Percentiles rank a stretch among this genome's conserved stretches.
These are phyloP conservation scores for Neoboletus magnificus DNA, from an alignment of 768 basidiomycete species.

Conservation along the genomic window DNA sequence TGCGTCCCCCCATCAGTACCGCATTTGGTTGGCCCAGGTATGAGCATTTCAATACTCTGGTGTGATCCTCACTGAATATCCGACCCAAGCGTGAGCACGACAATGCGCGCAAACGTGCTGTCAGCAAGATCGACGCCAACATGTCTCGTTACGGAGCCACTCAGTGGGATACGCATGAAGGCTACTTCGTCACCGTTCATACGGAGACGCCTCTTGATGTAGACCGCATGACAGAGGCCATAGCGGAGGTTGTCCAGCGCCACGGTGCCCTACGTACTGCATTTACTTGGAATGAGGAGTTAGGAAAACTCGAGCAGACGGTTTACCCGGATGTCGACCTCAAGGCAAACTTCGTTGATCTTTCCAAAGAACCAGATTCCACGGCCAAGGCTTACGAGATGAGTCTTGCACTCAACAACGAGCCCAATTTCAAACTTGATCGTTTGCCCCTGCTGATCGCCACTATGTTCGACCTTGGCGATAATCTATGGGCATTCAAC, in stretches of 20 bases:
- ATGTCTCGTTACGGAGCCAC: conserved; percentile 34
- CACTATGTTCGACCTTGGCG: conserved; percentile 26
- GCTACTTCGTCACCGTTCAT: conserved; percentile 17
- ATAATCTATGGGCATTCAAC: conserved; percentile 26
- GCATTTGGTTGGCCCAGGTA: conserved; percentile 34
- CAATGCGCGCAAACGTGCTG: conserved; percentile 27
- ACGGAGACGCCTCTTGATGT: conserved; percentile 27
- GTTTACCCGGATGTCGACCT: conserved; percentile 29
- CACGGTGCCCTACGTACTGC: conserved; percentile 30
- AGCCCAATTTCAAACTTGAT: conserved; percentile 26
- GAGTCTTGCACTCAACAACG: conserved; percentile 22
- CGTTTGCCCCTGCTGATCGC: conserved; percentile 23
- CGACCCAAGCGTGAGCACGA: conserved; percentile 24
- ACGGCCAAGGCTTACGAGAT: conserved; percentile 30
- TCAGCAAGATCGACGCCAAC: conserved; percentile 27
- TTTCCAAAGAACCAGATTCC: conserved; percentile 25
- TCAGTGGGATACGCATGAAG: conserved; percentile 32
- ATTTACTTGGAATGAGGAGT: conserved; percentile 30
- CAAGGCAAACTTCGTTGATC: conserved; percentile 23
- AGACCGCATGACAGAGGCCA: conserved; percentile 26
- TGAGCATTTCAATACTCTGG: neutral
- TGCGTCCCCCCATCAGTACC: conserved; percentile 26
- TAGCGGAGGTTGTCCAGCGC: conserved; percentile 26
- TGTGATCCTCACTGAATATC: neutral
- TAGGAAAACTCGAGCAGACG: conserved; percentile 29